phyloP scores from a whole-genome alignment of 2,329 filamentous ascomycete species.

The Huntiella bhutanensis region DNA sequence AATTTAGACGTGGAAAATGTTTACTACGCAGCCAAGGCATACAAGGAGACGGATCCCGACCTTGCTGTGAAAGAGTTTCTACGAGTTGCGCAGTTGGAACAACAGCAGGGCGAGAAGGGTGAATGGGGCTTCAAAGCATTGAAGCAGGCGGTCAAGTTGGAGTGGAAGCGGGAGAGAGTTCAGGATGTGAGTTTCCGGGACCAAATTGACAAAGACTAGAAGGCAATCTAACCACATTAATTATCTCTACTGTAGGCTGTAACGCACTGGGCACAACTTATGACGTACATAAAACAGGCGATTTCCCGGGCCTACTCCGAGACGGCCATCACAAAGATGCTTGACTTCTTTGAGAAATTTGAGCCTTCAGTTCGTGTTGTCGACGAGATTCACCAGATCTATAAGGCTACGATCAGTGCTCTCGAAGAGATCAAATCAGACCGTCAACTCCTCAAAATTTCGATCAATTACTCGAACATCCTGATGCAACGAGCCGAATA shows the following conservation, averaged over 20 bases:
- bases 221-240: background rate
- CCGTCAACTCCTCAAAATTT: slow-evolving; percentile 91
- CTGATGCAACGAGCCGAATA: slow-evolving; percentile 89
- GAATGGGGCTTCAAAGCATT: slow-evolving; percentile 98
- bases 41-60: slow-evolving; percentile 70
- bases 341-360: slow-evolving; percentile 94
- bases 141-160: slow-evolving; percentile 94
- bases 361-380: slow-evolving; percentile 44
- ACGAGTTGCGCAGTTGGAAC: slow-evolving; percentile 63
- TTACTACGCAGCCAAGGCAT: slow-evolving; percentile 98
- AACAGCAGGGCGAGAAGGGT: slow-evolving; percentile 50
- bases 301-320: slow-evolving; percentile 97
- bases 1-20: slow-evolving; percentile 97
- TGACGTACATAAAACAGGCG: slow-evolving; percentile 92
- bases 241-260: slow-evolving; percentile 41
- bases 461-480: slow-evolving; percentile 85
- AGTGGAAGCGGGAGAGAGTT: slow-evolving; percentile 83
- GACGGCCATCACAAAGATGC: slow-evolving; percentile 98
- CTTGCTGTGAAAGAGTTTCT: slow-evolving; percentile 85
- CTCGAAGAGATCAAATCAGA: slow-evolving; percentile 98
- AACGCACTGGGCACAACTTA: slow-evolving; percentile 80
- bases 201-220: too few relatives aligned
- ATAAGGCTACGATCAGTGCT: slow-evolving; percentile 77
- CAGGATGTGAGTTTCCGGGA: slow-evolving; percentile 38
- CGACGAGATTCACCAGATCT: slow-evolving; percentile 83